Base-by-base conservation (phyloP, 2,329 filamentous ascomycete species). In the Cyphellophora europaea region DNA sequence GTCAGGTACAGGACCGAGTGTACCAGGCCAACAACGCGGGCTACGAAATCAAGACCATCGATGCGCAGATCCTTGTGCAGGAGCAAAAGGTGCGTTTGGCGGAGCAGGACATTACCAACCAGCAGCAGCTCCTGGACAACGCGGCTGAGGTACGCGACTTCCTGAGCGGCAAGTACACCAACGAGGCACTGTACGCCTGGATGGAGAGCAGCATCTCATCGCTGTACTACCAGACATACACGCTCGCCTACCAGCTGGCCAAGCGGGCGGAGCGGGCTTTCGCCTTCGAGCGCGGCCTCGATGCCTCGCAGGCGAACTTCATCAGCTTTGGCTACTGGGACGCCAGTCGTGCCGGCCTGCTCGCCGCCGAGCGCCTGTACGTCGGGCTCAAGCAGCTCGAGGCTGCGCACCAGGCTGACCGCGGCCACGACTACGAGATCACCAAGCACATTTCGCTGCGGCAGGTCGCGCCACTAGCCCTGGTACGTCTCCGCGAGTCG, bases 401-500 rank as follows among this genome's bases (percentile, higher is more conserved):
- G 25, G 16, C 31, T 1, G 45, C 48, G 2, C 51, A 56, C 36
- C 25, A 43, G 5, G 42, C 53, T 11, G 38, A 19, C 4, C 29
- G 29, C 3, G 31, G 19, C 3, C 40, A 48, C 40, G 52, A 55
- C 19, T 57, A 38, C 35, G 53, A 61, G 35, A 39, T 59, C 6
- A 42, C 36, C 31, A 58, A 56, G 38, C 30, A 32, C 19, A 35
- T 61, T 4, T 61, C 57, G 1, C 43, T 61, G 5, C 47, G 48
- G 2, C 53, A 54, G 32, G 5, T 52, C 11, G 25, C 43, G 19
- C 55, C 56, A 2, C 12, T 44, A 5, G 43, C 48, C 1, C 49
- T 61, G 3, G 18, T 58, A 0, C 8, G 32, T 5, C 41, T 60
- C 5, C 45, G 49, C 8, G 27, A 38, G 18, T 36, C 16, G 6